Conservation (phyloP, 805 yeast species). For the Wickerhamiella parazyma region DNA sequence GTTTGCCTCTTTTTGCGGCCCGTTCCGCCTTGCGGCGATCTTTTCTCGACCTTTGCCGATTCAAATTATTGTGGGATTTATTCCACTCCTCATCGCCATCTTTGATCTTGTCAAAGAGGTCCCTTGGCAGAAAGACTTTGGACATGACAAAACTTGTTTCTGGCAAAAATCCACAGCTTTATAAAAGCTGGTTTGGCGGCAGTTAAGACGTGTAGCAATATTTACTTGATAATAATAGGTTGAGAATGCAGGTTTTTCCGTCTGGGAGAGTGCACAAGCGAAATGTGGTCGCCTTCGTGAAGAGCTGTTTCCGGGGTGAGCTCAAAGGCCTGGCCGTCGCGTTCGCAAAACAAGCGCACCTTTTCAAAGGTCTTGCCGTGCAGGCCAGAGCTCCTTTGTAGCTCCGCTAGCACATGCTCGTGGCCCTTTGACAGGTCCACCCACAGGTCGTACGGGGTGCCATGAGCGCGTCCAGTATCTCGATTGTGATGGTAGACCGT, state of each 20-base stretch:
- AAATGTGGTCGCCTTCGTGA: background rate
- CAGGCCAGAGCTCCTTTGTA: slow-evolving; percentile 57
- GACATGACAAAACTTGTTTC: slow-evolving; percentile 3
- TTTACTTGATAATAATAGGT: slow-evolving; percentile 18
- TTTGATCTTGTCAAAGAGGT: slow-evolving; percentile 12
- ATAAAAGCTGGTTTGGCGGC: too few relatives aligned
- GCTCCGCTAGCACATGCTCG: slow-evolving; percentile 46
- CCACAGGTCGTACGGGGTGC: slow-evolving; percentile 64
- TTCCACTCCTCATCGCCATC: slow-evolving; percentile 16
- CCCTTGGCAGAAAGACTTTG: slow-evolving; percentile 15
- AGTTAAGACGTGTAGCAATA: background rate
- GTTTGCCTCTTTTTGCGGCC: slow-evolving; percentile 3
- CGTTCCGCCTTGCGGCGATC: slow-evolving; percentile 9
- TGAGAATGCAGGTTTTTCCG: slow-evolving; percentile 15
- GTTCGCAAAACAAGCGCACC: slow-evolving; percentile 43
- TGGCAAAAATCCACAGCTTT: too few relatives aligned
- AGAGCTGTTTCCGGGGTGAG: background rate
- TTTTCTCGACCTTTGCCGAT: slow-evolving; percentile 13
- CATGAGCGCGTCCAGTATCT: slow-evolving; percentile 34
- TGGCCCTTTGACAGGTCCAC: slow-evolving; percentile 49
- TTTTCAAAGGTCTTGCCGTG: slow-evolving; percentile 72
- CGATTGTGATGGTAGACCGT: slow-evolving; percentile 23
- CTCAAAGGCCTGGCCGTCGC: background rate
- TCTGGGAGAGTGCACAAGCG: slow-evolving; percentile 5
- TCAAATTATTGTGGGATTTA: slow-evolving; percentile 14